phyloP scores from a whole-genome alignment of 257 asterid species.

The Gynochthodes officinalis region DNA sequence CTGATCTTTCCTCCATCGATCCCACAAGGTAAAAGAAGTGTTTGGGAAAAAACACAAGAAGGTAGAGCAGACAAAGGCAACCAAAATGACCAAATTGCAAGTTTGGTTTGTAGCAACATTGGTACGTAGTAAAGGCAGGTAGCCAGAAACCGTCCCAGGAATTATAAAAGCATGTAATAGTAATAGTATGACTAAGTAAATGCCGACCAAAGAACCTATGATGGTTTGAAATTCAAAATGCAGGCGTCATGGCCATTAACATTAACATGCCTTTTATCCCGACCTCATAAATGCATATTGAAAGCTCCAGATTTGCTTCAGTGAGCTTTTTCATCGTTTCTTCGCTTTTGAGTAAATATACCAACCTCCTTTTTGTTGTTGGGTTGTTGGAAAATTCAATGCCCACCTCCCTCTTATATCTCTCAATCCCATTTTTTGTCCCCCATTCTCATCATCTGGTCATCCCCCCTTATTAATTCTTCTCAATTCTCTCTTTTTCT shows the following conservation, averaged over 20 bases:
- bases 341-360: slow-evolving; percentile 41
- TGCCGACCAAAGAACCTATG: slow-evolving; percentile 20
- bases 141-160: slow-evolving; percentile 4
- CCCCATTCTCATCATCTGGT: background rate
- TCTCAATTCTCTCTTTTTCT: background rate
- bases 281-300: slow-evolving; percentile 76
- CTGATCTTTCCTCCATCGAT: too few species aligned
- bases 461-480: too few species aligned
- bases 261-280: slow-evolving; percentile 49
- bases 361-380: slow-evolving; percentile 31
- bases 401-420: slow-evolving; percentile 13
- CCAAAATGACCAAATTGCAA: too few species aligned
- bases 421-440: slow-evolving; percentile 11
- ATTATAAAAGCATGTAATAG: background rate
- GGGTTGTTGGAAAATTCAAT: slow-evolving; percentile 44
- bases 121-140: background rate
- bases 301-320: slow-evolving; percentile 69
- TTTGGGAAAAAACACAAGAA: background rate
- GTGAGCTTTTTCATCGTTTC: slow-evolving; percentile 60
- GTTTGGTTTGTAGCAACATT: background rate
- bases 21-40: too few species aligned
- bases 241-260: slow-evolving; percentile 44
- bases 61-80: too few species aligned
- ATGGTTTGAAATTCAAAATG: slow-evolving; percentile 50
- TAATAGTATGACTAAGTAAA: background rate